Evolutionary conservation across 306 rosid genomes (phyloP).

Genomic region (Lathyrus tuberosus): DNA sequence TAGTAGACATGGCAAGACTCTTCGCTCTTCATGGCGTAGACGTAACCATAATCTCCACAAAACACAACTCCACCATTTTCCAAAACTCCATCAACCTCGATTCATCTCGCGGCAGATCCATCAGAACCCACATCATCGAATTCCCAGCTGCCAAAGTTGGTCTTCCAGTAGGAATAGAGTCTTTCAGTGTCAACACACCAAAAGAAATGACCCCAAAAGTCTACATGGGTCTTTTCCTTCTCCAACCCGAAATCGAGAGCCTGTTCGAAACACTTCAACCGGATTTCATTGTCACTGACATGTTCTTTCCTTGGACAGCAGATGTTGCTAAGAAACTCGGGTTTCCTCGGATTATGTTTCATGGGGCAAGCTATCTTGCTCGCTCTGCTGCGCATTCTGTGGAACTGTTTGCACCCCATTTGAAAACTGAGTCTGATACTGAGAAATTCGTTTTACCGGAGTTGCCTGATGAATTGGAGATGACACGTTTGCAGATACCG

Average conservation of each 20-base stretch:
- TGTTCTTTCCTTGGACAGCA: conserved; percentile 46
- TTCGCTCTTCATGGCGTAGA: conserved; percentile 40
- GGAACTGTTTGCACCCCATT: conserved; percentile 27
- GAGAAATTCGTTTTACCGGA: conserved; percentile 38
- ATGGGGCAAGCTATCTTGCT: conserved; percentile 35
- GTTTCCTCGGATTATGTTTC: conserved; percentile 47
- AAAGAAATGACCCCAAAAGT: conserved; percentile 13
- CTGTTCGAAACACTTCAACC: conserved; percentile 26
- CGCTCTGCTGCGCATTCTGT: conserved; percentile 32
- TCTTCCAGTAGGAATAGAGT: conserved; percentile 39
- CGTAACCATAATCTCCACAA: conserved; percentile 47
- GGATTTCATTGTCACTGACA: conserved; percentile 50
- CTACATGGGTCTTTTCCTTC: conserved; percentile 31
- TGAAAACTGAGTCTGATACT: conserved; percentile 20
- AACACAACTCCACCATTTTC: conserved; percentile 44
- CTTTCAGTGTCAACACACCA: conserved; percentile 35
- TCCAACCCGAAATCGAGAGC: conserved; percentile 34
- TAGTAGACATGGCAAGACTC: conserved; percentile 50
- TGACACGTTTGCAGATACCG: conserved; percentile 49
- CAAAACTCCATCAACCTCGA: conserved; percentile 46
- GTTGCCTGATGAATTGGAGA: conserved; percentile 38
- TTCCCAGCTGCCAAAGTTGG: conserved; percentile 47
- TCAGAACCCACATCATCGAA: conserved; percentile 34
- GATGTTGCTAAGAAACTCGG: conserved; percentile 35
- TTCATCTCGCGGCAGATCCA: conserved; percentile 31